Evolutionary conservation across 164 flowering plant species (phyloP), one percentile per base, ranked within the genome.

Genomic region (Cinnamomum micranthum): DNA sequence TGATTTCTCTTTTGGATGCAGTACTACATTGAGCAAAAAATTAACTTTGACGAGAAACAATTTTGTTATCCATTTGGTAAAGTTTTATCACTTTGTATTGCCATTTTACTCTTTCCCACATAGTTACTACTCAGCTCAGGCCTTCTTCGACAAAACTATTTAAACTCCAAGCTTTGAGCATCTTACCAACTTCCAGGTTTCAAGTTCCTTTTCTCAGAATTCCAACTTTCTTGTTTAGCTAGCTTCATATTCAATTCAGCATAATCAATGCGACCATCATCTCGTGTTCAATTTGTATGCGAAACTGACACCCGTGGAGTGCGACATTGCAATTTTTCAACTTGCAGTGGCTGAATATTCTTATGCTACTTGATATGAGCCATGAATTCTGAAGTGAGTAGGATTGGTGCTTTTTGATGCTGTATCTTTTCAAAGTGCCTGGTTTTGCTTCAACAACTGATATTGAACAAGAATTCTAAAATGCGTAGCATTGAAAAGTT

Each of bases 401-500:
- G 78, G 72, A 79, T 35, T 72, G 82, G 75, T 52, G 59, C 20
- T 76, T 71, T 66, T 50, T 84, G 70, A 20, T 87, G 62, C 78
- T 88, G 80, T 73, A 52, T 10, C 15, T 17, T 13, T 60, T 41
- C n/a, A 7, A 4, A 10, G 35, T 73, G 24, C 73, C 70, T 71
- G 74, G 71, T 55, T 77, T 76, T 55, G 62, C 31, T 27, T 35
- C 33, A 20, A 50, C 31, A 33, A 47, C 67, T 68, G 62, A 47
- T 75, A 69, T 73, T 75, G 65, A 65, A 63, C 66, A 47, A 62
- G 62, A 71, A 66, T 70, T 77, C 75, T 71, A 65, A 76, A 78
- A 88, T 88, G 92, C 81, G 78, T 33, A 51, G 78, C 72, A 79
- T 50, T 73, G 80, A 70, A 66, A 75, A 84, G 75, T 14, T 13